Conservation (phyloP, 2,329 filamentous ascomycete genomes). For the Bipolaris oryzae region DNA sequence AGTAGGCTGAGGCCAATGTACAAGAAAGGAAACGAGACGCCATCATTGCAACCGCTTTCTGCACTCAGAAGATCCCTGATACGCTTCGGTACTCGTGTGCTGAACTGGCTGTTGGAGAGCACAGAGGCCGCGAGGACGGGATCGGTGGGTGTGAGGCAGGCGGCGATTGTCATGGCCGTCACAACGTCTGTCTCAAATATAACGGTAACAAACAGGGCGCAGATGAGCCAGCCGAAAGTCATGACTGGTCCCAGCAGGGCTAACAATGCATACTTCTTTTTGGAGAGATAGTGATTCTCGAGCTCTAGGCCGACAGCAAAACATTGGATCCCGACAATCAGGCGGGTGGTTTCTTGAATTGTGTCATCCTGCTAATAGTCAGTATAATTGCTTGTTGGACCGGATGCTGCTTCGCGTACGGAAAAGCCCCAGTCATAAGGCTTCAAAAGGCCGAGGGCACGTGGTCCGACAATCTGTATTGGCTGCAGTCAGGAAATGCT, state of each 20-base stretch:
- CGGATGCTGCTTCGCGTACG: not conserved
- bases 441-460: conserved; percentile 47
- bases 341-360: conserved; percentile 51
- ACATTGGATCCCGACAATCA: conserved; percentile 55
- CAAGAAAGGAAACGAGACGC: conserved; percentile 62
- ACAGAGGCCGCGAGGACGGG: conserved; percentile 62
- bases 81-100: conserved; percentile 57
- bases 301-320: conserved; percentile 48
- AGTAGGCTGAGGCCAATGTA: conserved; percentile 59
- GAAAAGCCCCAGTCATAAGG: conserved; percentile 51
- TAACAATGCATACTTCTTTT: conserved; percentile 59
- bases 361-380: conserved; percentile 45
- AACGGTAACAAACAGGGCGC: conserved; percentile 53
- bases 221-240: conserved; percentile 57
- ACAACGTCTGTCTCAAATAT: conserved; percentile 55
- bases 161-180: conserved; percentile 59
- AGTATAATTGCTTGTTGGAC: not conserved
- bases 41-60: conserved; percentile 63
- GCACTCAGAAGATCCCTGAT: conserved; percentile 59
- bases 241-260: conserved; percentile 60
- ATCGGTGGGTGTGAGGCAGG: conserved; percentile 63
- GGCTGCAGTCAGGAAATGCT: not conserved
- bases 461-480: conserved; percentile 48
- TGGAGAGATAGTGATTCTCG: conserved; percentile 55
- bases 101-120: conserved; percentile 60